Evolutionary conservation across 2,329 filamentous ascomycete species (phyloP).

Genomic region (Metarhizium album): DNA sequence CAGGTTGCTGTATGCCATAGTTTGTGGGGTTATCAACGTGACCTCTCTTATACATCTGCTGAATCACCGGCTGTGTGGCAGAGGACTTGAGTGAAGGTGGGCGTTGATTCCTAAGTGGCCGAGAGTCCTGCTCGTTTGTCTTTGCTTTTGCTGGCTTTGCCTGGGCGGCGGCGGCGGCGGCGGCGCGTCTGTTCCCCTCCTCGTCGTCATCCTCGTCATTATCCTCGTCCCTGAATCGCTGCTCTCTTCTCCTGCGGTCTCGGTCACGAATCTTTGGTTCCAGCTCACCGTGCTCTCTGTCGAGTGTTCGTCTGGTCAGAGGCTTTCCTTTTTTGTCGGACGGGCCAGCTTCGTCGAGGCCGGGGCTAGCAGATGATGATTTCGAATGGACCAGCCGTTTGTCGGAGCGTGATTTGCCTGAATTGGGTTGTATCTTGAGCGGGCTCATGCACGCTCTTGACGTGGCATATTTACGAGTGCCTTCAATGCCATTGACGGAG

Average conservation of each 20-base stretch:
- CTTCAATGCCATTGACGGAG: constrained; percentile 26
- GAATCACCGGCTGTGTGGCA: constrained; percentile 21
- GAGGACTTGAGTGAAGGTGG: constrained; percentile 21
- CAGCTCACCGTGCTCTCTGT: constrained; percentile 12
- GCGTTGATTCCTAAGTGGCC: constrained; percentile 17
- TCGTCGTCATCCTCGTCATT: constrained; percentile 16
- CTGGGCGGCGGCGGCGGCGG: constrained; percentile 5
- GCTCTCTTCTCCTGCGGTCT: constrained; percentile 19
- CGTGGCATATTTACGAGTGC: constrained; percentile 34
- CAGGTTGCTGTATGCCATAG: constrained; percentile 25
- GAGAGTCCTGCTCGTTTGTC: constrained; percentile 14
- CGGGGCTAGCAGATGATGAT: constrained; percentile 24
- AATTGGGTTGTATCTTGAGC: constrained; percentile 40
- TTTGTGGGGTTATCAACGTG: constrained; percentile 24
- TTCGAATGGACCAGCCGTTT: constrained; percentile 21
- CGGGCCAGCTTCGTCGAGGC: constrained; percentile 32
- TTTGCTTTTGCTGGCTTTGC: not conserved
- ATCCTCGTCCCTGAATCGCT: constrained; percentile 12
- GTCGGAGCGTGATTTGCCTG: constrained; percentile 35
- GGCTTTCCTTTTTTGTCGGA: constrained; percentile 18
- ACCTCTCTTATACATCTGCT: constrained; percentile 19
- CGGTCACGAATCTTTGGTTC: constrained; percentile 15
- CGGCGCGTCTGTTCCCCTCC: constrained; percentile 6
- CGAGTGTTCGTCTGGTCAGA: constrained; percentile 10
- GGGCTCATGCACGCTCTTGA: constrained; percentile 32